Conservation (phyloP, 176 grass and related monocot species). For the Guadua angustifolia region DNA sequence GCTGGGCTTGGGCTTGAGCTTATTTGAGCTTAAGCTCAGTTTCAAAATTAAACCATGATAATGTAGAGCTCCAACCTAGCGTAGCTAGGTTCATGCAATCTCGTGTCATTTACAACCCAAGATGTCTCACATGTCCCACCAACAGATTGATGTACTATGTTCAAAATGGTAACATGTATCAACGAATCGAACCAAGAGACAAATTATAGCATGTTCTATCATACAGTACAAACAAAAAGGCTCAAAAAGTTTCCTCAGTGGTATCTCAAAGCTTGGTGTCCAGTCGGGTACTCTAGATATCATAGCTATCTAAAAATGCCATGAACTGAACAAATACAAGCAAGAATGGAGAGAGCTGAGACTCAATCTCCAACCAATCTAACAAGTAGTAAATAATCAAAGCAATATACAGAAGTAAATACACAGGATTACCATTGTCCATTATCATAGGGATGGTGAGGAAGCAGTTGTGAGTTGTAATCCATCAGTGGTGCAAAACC, state of each 20-base stretch:
- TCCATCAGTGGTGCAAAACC: slow-evolving; percentile 74
- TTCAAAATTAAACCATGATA: not conserved
- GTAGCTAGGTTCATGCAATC: not conserved
- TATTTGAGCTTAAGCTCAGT: not conserved
- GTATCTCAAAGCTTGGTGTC: not conserved
- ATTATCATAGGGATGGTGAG: slow-evolving; percentile 57
- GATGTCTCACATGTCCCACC: not conserved
- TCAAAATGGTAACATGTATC: not conserved
- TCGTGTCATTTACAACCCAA: not conserved
- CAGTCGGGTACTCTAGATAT: not conserved
- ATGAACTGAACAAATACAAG: not conserved
- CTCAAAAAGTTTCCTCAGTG: slow-evolving; percentile 1
- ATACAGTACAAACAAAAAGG: not conserved
- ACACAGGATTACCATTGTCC: slow-evolving; percentile 67
- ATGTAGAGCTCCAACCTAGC: not conserved
- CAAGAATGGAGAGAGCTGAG: not conserved
- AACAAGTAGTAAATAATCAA: slow-evolving; percentile 7
- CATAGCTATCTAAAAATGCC: slow-evolving; percentile 24
- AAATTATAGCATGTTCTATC: slow-evolving; percentile 25
- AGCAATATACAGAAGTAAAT: not conserved
- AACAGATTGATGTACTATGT: not conserved
- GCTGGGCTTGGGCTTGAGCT: not conserved
- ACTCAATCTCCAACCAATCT: not conserved
- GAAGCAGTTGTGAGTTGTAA: slow-evolving; percentile 87
- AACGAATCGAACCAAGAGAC: not conserved